These are phyloP conservation scores for Domatiomyces globalis DNA, from an alignment of 2,329 filamentous ascomycete genomes.

Conservation along the genomic window DNA sequence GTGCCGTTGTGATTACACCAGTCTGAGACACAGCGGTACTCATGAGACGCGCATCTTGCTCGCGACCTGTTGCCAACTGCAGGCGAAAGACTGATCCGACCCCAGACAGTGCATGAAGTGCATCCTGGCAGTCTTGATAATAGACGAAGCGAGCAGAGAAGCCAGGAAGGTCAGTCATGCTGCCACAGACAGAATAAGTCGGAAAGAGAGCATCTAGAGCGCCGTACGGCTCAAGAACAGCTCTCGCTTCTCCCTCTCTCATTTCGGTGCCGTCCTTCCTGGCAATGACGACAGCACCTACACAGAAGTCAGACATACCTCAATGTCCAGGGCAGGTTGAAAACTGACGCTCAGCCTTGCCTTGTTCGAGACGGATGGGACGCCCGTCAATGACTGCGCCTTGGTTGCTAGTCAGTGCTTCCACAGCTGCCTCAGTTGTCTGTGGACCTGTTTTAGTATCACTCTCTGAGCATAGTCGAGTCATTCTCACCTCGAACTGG, in stretches of 20 bases:
- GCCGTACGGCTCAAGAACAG: conserved; percentile 12
- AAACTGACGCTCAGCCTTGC: conserved; percentile 16
- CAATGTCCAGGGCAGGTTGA: neutral
- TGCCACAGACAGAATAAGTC: conserved; percentile 5
- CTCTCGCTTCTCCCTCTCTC: conserved; percentile 11
- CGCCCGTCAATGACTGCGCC: conserved; percentile 13
- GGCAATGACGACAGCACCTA: conserved; percentile 15
- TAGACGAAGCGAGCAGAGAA: conserved; percentile 16
- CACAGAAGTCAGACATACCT: conserved; percentile 1
- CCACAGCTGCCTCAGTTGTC: conserved; percentile 20
- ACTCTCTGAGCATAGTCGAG: neutral
- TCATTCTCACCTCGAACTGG: conserved; percentile 24
- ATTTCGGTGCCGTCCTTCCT: conserved; percentile 9
- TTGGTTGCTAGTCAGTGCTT: conserved; percentile 13
- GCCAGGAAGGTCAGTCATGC: conserved; percentile 2
- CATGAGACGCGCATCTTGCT: conserved; percentile 6
- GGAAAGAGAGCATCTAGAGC: conserved; percentile 9
- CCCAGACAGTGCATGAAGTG: conserved; percentile 5
- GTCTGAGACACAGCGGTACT: neutral
- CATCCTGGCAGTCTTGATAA: conserved; percentile 17
- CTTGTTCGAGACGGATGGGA: conserved; percentile 14
- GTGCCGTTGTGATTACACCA: too few species aligned
- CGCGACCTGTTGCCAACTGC: conserved; percentile 8
- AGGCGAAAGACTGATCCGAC: conserved; percentile 7
- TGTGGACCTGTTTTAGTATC: conserved; percentile 11